These are phyloP conservation scores for Physcia stellaris DNA, from an alignment of 495 filamentous ascomycete species.

Conservation along the genomic window DNA sequence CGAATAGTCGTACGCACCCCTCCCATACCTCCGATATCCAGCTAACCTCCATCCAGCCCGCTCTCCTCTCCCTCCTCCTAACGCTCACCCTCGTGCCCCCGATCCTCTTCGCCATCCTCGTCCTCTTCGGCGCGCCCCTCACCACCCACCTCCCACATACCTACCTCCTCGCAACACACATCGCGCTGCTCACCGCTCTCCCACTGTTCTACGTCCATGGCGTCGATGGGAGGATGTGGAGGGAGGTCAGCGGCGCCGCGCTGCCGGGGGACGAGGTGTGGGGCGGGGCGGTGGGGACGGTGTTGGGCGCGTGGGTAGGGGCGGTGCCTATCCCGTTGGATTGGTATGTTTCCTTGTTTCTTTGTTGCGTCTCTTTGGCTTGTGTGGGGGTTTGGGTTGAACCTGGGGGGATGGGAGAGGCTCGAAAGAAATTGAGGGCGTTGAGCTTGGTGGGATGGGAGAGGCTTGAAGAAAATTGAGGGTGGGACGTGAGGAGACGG, in stretches of 20 bases:
- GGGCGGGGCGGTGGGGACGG: slow-evolving; percentile 30
- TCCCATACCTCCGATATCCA: too few species aligned
- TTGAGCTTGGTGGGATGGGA: neutral
- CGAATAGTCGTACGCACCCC: too few species aligned
- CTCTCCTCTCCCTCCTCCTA: slow-evolving; percentile 44
- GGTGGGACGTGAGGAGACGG: neutral
- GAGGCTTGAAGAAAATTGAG: neutral
- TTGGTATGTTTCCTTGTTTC: slow-evolving; percentile 43
- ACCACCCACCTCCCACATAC: slow-evolving; percentile 74
- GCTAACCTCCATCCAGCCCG: slow-evolving; percentile 34
- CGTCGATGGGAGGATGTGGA: slow-evolving; percentile 60
- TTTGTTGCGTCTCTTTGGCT: neutral
- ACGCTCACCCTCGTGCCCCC: slow-evolving; percentile 52
- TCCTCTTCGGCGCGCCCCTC: slow-evolving; percentile 84
- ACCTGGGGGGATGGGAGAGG: neutral
- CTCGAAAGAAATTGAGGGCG: neutral
- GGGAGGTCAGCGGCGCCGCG: slow-evolving; percentile 44
- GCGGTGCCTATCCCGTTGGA: slow-evolving; percentile 86
- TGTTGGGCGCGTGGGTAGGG: slow-evolving; percentile 50
- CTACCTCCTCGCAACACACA: slow-evolving; percentile 62
- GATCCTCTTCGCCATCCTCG: slow-evolving; percentile 45
- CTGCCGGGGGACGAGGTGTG: slow-evolving; percentile 29
- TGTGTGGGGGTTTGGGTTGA: neutral
- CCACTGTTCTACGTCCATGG: slow-evolving; percentile 75
- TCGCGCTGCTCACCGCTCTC: slow-evolving; percentile 59